These are phyloP conservation scores for Blastocladiella britannica DNA, from an alignment of 192 early-diverging fungal genomes.

Conservation along the genomic window DNA sequence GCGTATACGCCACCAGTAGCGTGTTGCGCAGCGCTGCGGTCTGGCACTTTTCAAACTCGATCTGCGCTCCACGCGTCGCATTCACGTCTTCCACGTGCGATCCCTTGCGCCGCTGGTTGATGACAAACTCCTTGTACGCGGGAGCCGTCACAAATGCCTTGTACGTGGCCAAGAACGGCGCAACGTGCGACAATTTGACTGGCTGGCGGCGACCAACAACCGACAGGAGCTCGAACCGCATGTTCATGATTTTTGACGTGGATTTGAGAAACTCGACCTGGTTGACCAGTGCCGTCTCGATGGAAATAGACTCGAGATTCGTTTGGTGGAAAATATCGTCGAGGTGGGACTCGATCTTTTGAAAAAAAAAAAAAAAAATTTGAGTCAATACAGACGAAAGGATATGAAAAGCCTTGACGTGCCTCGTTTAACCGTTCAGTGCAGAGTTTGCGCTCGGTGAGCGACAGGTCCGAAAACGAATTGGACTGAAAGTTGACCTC, in stretches of 20 bases:
- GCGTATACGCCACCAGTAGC: background rate
- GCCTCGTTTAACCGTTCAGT: background rate
- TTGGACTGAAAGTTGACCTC: background rate
- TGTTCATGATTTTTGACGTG: background rate
- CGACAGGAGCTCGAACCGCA: background rate
- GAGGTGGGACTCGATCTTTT: background rate
- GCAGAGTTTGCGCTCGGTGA: background rate
- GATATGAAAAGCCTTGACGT: too few species aligned
- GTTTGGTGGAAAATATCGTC: background rate
- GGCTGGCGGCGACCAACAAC: background rate
- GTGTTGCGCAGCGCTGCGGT: background rate
- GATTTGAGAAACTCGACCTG: background rate
- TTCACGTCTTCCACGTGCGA: background rate
- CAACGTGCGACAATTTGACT: background rate
- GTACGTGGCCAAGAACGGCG: background rate
- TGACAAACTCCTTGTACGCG: background rate
- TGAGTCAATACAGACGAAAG: too few species aligned
- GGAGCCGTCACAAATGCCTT: background rate
- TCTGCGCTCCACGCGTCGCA: background rate
- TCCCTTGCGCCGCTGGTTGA: background rate
- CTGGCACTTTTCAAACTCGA: constrained; percentile 1
- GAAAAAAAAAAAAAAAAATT: too few species aligned
- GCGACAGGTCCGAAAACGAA: background rate
- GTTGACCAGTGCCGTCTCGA: background rate
- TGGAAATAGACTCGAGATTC: background rate